A percentile compares a stretch with the other conserved stretches of the same genome.
phyloP scores from a whole-genome alignment of 495 filamentous ascomycete species.

The Aspergillus indologenus region DNA sequence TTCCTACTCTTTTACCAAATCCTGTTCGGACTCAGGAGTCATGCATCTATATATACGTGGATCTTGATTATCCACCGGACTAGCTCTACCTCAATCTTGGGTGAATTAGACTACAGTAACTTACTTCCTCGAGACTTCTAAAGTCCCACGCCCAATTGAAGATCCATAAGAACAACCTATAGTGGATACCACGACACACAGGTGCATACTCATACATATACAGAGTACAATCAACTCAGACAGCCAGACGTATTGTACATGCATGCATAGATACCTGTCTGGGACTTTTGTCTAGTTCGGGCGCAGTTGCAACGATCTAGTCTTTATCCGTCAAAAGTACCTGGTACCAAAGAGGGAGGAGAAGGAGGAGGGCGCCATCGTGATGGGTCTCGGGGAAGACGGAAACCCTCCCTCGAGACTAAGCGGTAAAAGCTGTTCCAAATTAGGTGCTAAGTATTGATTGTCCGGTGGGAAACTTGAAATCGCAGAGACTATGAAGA shows the following conservation, averaged over 20 bases:
- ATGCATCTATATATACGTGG: conserved; percentile 2
- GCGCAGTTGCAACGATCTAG: not conserved
- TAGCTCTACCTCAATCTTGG: not conserved
- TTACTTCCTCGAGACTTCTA: not conserved
- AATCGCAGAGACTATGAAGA: not conserved
- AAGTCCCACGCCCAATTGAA: not conserved
- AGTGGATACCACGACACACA: not conserved
- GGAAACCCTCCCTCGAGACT: not conserved
- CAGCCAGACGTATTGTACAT: not conserved
- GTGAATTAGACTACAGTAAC: not conserved
- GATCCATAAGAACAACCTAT: not conserved
- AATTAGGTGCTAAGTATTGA: not conserved
- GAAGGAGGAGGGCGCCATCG: not conserved
- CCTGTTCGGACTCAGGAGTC: not conserved
- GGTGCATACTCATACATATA: no score
- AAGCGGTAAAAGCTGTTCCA: not conserved
- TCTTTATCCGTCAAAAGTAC: conserved; percentile 1
- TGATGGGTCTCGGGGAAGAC: conserved; percentile 1
- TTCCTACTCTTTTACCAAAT: not conserved
- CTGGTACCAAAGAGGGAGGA: not conserved
- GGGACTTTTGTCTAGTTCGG: not conserved
- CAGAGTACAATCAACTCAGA: not conserved
- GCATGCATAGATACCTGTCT: conserved; percentile 1
- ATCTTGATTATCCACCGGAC: conserved; percentile 1
- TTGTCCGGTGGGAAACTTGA: not conserved